Evolutionary conservation across 352 stramenopile species (phyloP), one percentile per base, ranked within the genome.

Genomic region (Phytophthora cryptogea): DNA sequence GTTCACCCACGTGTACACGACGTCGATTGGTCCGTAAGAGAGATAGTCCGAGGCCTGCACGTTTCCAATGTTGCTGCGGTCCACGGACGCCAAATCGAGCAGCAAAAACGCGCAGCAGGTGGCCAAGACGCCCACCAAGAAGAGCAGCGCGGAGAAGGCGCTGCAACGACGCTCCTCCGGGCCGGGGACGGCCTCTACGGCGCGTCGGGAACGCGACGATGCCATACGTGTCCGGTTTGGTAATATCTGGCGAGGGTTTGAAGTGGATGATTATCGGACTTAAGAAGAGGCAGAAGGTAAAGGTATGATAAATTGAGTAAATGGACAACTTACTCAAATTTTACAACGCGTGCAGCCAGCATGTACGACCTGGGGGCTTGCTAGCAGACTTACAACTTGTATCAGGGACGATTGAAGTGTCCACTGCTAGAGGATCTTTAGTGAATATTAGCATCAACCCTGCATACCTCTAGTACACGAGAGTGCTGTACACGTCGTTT

Each of bases 1-100:
- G 60, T 98, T 98, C 43, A 98, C 94, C 94, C 95, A 98, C 59
- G 94, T 98, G 72, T 98, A 98, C 23, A 98, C 95, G 26, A 97
- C 92, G 70, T 98, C 95, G 50, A 98, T 97, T 13, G 88, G 83
- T 0, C 83, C 84, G 60, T 95, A 95, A 4, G 78, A 64, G 10
- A 95, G 55, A 45, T 68, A 92, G 7, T 80, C 70, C 26, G 71
- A 49, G 8, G 78, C 46, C 35, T 66, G 64, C 39, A 93, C 83
- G 59, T 72, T 59, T 53, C 86, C 86, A 32, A 95, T 91, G 63
- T 93, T 95, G 46, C 63, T 46, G 48, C 48, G 66, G 52, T 84
- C 66, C 5, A 66, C 33, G 13, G 65, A 52, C 40, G 61, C 17
- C 44, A 40, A 62, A 4, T 68, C 37, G 11, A 39, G 42, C 1